phyloP scores from a whole-genome alignment of 768 basidiomycete species.

The Pulveroboletus frians region DNA sequence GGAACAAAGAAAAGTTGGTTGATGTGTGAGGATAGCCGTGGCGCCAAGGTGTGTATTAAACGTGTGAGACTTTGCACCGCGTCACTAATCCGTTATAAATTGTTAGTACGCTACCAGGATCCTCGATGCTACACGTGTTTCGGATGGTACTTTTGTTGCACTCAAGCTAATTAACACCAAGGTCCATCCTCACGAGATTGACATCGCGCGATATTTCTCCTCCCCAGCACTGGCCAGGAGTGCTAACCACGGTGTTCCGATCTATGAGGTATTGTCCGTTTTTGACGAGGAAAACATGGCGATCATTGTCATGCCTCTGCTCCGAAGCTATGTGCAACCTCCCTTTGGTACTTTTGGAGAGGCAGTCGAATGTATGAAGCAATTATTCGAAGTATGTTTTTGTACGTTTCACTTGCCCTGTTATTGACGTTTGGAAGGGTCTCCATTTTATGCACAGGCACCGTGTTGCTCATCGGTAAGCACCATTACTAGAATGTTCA shows the following conservation, averaged over 20 bases:
- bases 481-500: not conserved
- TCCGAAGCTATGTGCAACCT: conserved; percentile 23
- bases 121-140: conserved; percentile 28
- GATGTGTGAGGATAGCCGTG: too few relatives aligned
- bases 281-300: not conserved
- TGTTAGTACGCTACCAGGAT: conserved; percentile 6
- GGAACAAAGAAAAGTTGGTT: too few relatives aligned
- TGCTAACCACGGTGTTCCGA: conserved; percentile 34
- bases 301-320: conserved; percentile 34
- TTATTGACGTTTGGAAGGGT: conserved; percentile 9
- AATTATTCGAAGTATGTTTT: conserved; percentile 27
- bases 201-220: conserved; percentile 25
- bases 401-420: accelerated
- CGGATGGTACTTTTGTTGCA: conserved; percentile 25
- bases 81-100: conserved; percentile 16
- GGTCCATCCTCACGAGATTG: conserved; percentile 25
- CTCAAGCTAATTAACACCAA: conserved; percentile 26
- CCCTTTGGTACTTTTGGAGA: conserved; percentile 22
- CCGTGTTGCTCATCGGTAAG: conserved; percentile 13
- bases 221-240: not conserved
- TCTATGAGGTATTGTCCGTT: conserved; percentile 23
- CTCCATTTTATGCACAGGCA: conserved; percentile 24
- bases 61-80: not conserved
- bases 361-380: conserved; percentile 24
- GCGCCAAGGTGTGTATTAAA: conserved; percentile 1